Percentiles rank a stretch among this genome's conserved stretches.
Conservation (phyloP, 2,329 filamentous ascomycete species). For the Paraphoma sp. region DNA sequence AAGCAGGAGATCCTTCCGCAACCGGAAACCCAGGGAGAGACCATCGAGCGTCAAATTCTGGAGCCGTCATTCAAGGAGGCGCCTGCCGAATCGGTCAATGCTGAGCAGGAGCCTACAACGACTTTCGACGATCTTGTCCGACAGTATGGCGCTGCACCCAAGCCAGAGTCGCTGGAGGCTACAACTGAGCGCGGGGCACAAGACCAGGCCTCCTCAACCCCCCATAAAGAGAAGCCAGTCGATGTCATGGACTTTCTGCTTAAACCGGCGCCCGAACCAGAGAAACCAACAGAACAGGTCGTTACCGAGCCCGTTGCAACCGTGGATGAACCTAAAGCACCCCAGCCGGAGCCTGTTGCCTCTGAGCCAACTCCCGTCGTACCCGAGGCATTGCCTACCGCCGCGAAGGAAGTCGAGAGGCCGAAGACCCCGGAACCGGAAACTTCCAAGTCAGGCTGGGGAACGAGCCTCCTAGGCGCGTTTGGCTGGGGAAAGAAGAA, state of each 20-base stretch:
- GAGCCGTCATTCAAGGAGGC: constrained; percentile 16
- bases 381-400: background rate
- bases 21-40: constrained; percentile 9
- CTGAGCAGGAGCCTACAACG: background rate
- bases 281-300: background rate
- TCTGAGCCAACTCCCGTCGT: background rate
- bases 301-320: background rate
- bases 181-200: constrained; percentile 23
- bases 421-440: constrained; percentile 6
- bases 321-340: background rate
- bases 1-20: constrained; percentile 7
- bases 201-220: constrained; percentile 13
- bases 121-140: background rate
- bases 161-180: constrained; percentile 7
- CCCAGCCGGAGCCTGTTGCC: background rate
- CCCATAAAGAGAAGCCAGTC: constrained; percentile 5
- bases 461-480: constrained; percentile 34
- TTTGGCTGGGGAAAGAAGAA: constrained; percentile 44
- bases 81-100: background rate
- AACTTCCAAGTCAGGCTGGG: constrained; percentile 27
- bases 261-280: background rate
- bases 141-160: constrained; percentile 1
- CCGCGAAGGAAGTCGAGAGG: background rate
- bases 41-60: constrained; percentile 23
- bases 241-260: constrained; percentile 22